These are phyloP conservation scores for Fusarium staphyleae DNA, from an alignment of 2,329 filamentous ascomycete genomes.

Conservation along the genomic window DNA sequence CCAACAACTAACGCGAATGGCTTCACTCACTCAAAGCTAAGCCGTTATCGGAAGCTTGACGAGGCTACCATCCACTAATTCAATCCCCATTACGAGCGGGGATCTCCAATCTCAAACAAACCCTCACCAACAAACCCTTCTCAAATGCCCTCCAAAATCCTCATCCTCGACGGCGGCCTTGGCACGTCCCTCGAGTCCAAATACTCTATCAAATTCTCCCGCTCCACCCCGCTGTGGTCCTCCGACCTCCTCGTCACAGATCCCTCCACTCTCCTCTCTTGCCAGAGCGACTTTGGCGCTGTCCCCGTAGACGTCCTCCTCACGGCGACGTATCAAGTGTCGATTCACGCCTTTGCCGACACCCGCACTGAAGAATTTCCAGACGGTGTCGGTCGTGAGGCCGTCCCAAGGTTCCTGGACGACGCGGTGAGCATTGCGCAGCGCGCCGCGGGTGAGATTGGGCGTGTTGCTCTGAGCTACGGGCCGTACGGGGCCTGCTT, in stretches of 20 bases:
- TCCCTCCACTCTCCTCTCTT: constrained; percentile 58
- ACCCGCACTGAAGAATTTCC: constrained; percentile 55
- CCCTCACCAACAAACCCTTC: constrained; percentile 5
- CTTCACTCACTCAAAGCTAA: too few relatives aligned
- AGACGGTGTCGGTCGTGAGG: constrained; percentile 50
- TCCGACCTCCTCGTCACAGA: constrained; percentile 68
- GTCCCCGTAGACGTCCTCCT: constrained; percentile 69
- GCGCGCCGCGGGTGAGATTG: constrained; percentile 41
- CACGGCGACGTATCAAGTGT: constrained; percentile 73
- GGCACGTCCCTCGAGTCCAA: constrained; percentile 70
- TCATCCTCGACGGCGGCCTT: constrained; percentile 71
- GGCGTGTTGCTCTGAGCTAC: constrained; percentile 63
- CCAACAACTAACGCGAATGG: too few relatives aligned
- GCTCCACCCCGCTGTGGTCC: constrained; percentile 69
- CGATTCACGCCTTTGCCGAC: constrained; percentile 60
- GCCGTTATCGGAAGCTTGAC: not conserved
- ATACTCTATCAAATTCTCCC: constrained; percentile 60
- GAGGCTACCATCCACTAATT: constrained; percentile 28
- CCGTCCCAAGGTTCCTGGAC: constrained; percentile 53
- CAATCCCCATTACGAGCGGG: constrained; percentile 18
- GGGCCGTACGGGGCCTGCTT: constrained; percentile 74
- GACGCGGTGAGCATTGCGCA: constrained; percentile 54
- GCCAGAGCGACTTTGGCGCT: constrained; percentile 62
- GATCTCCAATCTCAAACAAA: constrained; percentile 2
- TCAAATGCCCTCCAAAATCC: constrained; percentile 44